Base-by-base conservation (phyloP, 345 rosid species). In the Moringa oleifera region DNA sequence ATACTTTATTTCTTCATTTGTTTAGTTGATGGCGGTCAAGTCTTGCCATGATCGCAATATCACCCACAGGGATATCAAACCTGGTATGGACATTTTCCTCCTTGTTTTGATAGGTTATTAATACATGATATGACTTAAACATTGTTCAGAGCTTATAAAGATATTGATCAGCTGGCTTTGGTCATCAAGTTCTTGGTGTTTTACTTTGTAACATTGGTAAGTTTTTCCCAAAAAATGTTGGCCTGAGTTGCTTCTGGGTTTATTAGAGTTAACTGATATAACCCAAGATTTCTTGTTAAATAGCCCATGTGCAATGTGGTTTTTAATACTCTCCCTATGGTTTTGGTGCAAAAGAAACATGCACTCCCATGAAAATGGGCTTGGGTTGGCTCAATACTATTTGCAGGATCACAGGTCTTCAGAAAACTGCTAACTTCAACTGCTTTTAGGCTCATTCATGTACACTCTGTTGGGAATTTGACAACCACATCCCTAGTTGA, bases 51-150 rank as follows among this genome's bases (percentile, higher is more conserved):
- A 80, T 57, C 97, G 91, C 66, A 89, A 87, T 70, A 85, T 92
- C 75, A 92, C 97, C 63, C 98, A 92, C 71, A 83, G 97, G 75
- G 98, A 92, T 73, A 84, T 92, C 59, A 92, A 92, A 79, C 98
- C 95, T 51, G 98, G 98, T 92, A 75, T 87, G 82, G 61, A 65
- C 59, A 45, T 23, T 59, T 52, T 55, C 20, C 23, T 22, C 53
- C 55, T 68, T 53, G 2, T 63, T 50, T 24, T 18, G 2, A 47
- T 20, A 19, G 28, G 28, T 63, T 46, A 57, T 64, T 59, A 41
- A 56, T 20, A 23, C 51, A 63, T 54, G 23, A 36, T 28, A 23
- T 50, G 36, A 47, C 36, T 23, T 58, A 0, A 33, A 53, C 11
- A 20, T 28, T 20, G 12, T 7, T 22, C 10, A 20, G 6, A 37